Percentiles rank a stretch among this genome's conserved stretches.
phyloP scores from a whole-genome alignment of 2,329 filamentous ascomycete genomes.

The Xylariaceae sp. region DNA sequence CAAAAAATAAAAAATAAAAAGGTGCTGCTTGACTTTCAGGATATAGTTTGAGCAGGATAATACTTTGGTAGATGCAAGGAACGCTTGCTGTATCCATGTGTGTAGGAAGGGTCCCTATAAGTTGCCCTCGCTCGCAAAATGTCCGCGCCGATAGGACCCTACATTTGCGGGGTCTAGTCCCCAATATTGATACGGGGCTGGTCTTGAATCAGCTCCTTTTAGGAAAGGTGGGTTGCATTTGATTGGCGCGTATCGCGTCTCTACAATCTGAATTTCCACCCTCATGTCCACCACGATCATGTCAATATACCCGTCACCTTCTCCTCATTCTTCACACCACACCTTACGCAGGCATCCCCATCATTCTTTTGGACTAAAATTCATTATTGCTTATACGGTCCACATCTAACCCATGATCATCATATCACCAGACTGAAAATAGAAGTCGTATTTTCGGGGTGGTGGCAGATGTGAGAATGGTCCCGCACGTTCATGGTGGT shows the following conservation, averaged over 20 bases:
- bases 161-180: too few relatives aligned
- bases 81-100: too few relatives aligned
- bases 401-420: constrained; percentile 23
- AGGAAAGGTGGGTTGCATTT: constrained; percentile 6
- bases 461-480: constrained; percentile 16
- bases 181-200: too few relatives aligned
- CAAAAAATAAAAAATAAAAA: too few relatives aligned
- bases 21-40: too few relatives aligned
- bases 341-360: background rate
- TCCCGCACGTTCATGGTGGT: constrained; percentile 24
- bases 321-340: constrained; percentile 10
- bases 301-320: constrained; percentile 7
- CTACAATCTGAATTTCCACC: background rate
- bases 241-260: constrained; percentile 4
- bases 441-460: constrained; percentile 5
- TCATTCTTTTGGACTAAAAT: background rate
- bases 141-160: too few relatives aligned
- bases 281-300: constrained; percentile 1
- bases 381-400: constrained; percentile 10
- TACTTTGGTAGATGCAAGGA: too few relatives aligned
- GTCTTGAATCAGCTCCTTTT: constrained; percentile 1
- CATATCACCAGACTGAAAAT: constrained; percentile 22
- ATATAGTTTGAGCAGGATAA: too few relatives aligned
- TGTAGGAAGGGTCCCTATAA: too few relatives aligned
- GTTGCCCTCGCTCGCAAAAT: too few relatives aligned